A percentile compares a stretch with the other conserved stretches of the same genome.
phyloP scores from a whole-genome alignment of 345 rosid species.

The Brassica juncea region DNA sequence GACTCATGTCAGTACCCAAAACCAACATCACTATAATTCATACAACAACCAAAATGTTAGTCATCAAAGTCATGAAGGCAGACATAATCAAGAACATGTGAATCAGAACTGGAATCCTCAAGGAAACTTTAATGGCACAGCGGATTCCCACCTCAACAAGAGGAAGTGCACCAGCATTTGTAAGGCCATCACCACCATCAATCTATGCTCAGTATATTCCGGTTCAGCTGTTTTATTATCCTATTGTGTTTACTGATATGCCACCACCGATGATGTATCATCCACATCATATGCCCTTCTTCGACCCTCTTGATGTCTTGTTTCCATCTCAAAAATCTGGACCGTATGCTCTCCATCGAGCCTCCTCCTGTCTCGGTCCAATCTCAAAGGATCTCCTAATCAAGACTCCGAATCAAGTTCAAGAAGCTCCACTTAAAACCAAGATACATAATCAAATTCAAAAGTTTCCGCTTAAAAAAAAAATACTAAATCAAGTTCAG shows the following conservation, averaged over 20 bases:
- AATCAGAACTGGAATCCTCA: constrained; percentile 11
- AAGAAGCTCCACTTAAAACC: not conserved
- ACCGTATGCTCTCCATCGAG: not conserved
- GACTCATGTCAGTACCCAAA: constrained; percentile 44
- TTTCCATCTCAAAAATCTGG: not conserved
- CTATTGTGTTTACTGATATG: not conserved
- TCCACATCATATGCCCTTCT: not conserved
- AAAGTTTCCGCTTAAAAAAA: not conserved
- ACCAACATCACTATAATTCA: constrained; percentile 53
- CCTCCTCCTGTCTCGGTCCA: not conserved
- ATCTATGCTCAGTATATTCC: not conserved
- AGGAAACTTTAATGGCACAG: constrained; percentile 53
- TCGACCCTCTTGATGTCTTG: not conserved
- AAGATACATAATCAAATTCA: constrained; percentile 5
- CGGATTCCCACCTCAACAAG: constrained; percentile 36
- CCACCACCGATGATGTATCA: not conserved
- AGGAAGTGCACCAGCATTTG: not conserved
- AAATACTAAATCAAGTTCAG: constrained; percentile 30
- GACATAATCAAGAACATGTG: constrained; percentile 60
- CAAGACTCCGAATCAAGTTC: no score
- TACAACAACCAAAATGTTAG: constrained; percentile 55
- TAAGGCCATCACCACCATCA: not conserved
- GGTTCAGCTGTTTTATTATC: not conserved
- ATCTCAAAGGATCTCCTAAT: constrained; percentile 2
- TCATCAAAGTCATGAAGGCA: constrained; percentile 55